Evolutionary conservation across 306 rosid genomes (phyloP), one percentile per base, ranked within the genome.

Genomic region (Hippophae tibetana): DNA sequence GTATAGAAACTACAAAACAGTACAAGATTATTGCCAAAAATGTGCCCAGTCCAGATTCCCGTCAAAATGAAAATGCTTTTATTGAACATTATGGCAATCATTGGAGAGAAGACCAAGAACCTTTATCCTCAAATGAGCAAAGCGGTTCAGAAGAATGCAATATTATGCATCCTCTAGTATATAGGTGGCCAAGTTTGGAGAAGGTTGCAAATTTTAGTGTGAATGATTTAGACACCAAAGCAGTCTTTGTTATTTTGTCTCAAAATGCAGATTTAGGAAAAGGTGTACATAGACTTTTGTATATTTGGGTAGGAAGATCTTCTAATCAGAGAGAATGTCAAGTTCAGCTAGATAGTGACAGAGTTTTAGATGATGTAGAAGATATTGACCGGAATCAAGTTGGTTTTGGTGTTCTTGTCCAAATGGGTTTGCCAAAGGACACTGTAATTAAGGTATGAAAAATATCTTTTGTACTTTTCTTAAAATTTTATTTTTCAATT

Each of bases 301-400:
- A 87, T 75, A 60, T 92, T 67, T 92, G 98, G 98, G 61, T 87
- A 65, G 98, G 98, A 72, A 79, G 71, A 63, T 81, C 81, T 74
- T 75, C 81, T 78, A 70, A 69, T 55, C 71, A 47, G 50, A 78
- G 71, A 45, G 60, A 65, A 71, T 76, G 69, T 58, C 83, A 63
- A 64, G 75, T 46, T 73, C 73, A 3, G 62, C 68, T 79, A 70
- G 82, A 70, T 65, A 73, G 93, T 71, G 83, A 70, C 69, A 80
- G 63, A 52, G 74, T 60, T 68, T 61, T 73, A 54, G 79, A 74
- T 78, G 71, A 61, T 62, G 31, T 64, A 80, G 79, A 73, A 70
- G 75, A 63, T 60, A 65, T 69, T 69, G 89, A 90, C 69, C 82
- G 85, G 97, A 72, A 77, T 62, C 76, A 50, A 77, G 79, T 81